A percentile compares a stretch with the other conserved stretches of the same genome.
Evolutionary conservation across 2,329 filamentous ascomycete genomes (phyloP).

Genomic region (Waltergamsia citrina): DNA sequence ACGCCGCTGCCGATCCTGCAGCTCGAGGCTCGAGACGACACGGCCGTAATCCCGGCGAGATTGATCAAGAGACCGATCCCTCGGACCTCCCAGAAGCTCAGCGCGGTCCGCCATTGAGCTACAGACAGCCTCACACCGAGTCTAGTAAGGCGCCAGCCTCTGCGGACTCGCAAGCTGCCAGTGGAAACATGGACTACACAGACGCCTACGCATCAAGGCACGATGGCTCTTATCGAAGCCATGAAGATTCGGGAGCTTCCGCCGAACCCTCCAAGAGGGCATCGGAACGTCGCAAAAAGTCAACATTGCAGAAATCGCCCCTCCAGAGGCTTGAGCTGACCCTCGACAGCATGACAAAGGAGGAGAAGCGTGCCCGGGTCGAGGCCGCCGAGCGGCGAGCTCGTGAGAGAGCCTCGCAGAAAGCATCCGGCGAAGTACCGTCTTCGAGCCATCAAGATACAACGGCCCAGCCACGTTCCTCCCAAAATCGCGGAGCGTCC

Average conservation of each 20-base stretch:
- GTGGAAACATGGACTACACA: slow-evolving; percentile 1
- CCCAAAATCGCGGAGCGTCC: background rate
- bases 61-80: slow-evolving; percentile 22
- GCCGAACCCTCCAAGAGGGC: slow-evolving; percentile 2
- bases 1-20: slow-evolving; percentile 14
- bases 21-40: slow-evolving; percentile 32
- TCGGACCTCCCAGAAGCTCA: slow-evolving; percentile 53
- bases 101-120: slow-evolving; percentile 47
- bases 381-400: slow-evolving; percentile 71
- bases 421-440: slow-evolving; percentile 9
- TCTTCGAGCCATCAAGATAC: background rate
- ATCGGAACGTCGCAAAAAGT: slow-evolving; percentile 41
- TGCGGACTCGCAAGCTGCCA: background rate
- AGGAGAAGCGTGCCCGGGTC: slow-evolving; percentile 81
- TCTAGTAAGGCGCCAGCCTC: background rate
- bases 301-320: slow-evolving; percentile 78
- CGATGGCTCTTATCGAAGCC: background rate
- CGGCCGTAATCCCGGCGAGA: slow-evolving; percentile 20
- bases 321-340: slow-evolving; percentile 89
- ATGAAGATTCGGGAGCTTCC: background rate
- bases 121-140: slow-evolving; percentile 29
- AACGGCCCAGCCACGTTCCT: background rate
- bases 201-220: background rate
- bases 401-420: slow-evolving; percentile 47
- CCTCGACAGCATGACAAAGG: slow-evolving; percentile 86